These are phyloP conservation scores for Xylaria sp. DNA, from an alignment of 2,329 filamentous ascomycete species.

Conservation along the genomic window DNA sequence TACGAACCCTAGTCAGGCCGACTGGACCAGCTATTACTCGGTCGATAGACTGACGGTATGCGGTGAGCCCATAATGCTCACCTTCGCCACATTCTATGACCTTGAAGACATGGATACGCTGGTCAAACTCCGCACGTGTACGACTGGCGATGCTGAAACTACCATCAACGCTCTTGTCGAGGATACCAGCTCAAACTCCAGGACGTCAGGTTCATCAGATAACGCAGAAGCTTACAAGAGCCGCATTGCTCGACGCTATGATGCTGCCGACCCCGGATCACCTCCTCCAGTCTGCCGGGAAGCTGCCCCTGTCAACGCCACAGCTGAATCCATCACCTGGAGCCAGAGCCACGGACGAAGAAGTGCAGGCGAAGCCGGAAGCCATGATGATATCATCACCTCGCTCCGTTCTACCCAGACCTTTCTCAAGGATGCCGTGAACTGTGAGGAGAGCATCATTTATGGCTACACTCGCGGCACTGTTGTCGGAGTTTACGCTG, in stretches of 20 bases:
- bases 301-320: conserved; percentile 9
- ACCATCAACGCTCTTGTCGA: conserved; percentile 16
- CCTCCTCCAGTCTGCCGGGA: conserved; percentile 12
- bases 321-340: conserved; percentile 15
- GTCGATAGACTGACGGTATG: conserved; percentile 17
- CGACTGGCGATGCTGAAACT: conserved; percentile 13
- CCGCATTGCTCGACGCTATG: conserved; percentile 6
- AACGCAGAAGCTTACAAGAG: conserved; percentile 14
- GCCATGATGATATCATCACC: conserved; percentile 4
- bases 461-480: conserved; percentile 18
- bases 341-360: conserved; percentile 8
- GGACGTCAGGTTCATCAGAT: conserved; percentile 12
- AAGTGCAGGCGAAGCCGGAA: conserved; percentile 1
- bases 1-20: conserved; percentile 11
- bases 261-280: conserved; percentile 1
- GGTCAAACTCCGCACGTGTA: conserved; percentile 20
- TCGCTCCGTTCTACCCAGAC: conserved; percentile 12
- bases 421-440: conserved; percentile 14
- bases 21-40: conserved; percentile 21
- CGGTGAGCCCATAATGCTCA: conserved; percentile 13
- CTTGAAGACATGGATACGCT: conserved; percentile 4
- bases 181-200: background rate
- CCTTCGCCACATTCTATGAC: conserved; percentile 10
- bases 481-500: conserved; percentile 13
- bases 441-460: conserved; percentile 19